Evolutionary conservation across 306 rosid genomes (phyloP), one percentile per base, ranked within the genome.

Genomic region (Canavalia gladiata): DNA sequence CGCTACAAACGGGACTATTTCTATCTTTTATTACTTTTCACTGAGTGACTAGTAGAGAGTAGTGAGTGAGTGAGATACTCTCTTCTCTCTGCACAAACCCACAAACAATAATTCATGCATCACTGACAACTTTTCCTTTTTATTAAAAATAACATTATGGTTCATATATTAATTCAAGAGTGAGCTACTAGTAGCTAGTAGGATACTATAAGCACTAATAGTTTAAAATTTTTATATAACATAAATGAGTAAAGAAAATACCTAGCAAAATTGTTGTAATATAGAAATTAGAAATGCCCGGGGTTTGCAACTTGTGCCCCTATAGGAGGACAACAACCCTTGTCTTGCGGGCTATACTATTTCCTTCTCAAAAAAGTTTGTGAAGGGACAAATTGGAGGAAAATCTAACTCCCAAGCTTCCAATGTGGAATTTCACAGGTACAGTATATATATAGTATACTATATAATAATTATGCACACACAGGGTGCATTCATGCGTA

Each of bases 241-340:
- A 55, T 55, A 5, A 25, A 41, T 7, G 8, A 25, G 33, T 42
- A n/a, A 68, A 9, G 18, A 45, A 45, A 68, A 45, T 68, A 45
- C 51, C 3, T 55, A 72, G 1, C 31, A 41, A 37, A 66, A 30
- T 18, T 25, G 28, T 42, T 13, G 49, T 56, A 72, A n/a, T 9
- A 30, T 10, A 54, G 29, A 49, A 72, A 71, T 57, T 79, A 60
- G 77, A 59, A 68, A 72, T 83, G 59, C 74, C 68, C 59, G 80
- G 78, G 87, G 80, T 78, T 83, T 58, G 89, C 77, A 82, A 74
- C 55, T 87, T 91, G 98, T 89, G 78, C 88, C 95, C 97, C 79
- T 86, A n/a, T 30, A 65, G 7, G 88, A 84, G 83, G 94, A 94
- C 97, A 94, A 74, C 70, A 86, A 84, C 90, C 97, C 98, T 86